Evolutionary conservation across 192 early-diverging fungal genomes (phyloP), one percentile per base, ranked within the genome.

Genomic region (Coemansia sp.): DNA sequence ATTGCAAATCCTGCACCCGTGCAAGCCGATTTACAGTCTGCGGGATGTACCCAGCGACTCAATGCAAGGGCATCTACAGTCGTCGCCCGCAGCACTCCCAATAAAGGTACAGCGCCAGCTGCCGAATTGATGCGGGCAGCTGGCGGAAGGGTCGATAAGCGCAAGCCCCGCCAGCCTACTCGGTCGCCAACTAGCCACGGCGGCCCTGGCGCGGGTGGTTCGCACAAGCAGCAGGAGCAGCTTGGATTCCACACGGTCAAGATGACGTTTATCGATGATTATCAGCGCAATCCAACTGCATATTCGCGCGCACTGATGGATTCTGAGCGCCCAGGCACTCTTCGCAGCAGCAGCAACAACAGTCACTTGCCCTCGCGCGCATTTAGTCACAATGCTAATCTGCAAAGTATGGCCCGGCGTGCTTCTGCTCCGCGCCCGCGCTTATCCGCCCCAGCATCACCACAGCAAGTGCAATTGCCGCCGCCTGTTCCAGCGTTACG

Each of bases 301-400:
- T 82, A 82, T 43, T 77, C 71, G 51, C 80, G 76, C 36, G 80
- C 80, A 20, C 69, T 82, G 72, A 76, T 78, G 75, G 80, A 73
- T 18, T 65, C 70, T 7, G 59, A 57, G 22, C 70, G 67, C 12
- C 46, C 61, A 29, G 65, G 42, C 27, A 49, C 29, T 16, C 44
- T 33, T 31, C 27, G 31, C 65, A 49, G 44, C 62, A 42, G 29
- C 64, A 49, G 44, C 61, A 42, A 27, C 42, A 34, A 22, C 33
- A 51, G 66, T 41, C 66, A 67, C 66, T 47, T 40, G 61, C 61
- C n/a, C 61, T 16, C 18, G 38, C 38, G n/a, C 38, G 18, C 38
- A 42, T 63, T 38, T n/a, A 63, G 61, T 24, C 61, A 63, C 61
- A 63, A 63, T 63, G 61, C 38, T 63, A n/a, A 16, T 22, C 36